Conservation (phyloP, 805 yeast species). For the Danielia reshetovae region DNA sequence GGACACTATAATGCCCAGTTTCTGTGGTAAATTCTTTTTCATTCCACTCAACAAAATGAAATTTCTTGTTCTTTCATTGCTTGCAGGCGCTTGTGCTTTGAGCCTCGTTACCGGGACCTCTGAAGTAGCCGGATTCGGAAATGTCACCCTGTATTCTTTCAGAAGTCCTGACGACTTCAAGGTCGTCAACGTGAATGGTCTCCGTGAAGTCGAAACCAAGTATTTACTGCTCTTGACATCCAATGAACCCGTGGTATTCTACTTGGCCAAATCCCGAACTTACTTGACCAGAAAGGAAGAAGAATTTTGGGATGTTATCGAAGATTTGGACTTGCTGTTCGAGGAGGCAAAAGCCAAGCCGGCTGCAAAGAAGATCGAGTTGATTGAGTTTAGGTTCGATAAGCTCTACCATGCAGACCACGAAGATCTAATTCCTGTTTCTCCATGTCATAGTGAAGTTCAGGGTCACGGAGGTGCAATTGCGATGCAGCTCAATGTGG, state of each 20-base stretch:
- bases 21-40: too few relatives aligned
- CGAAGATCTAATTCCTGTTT: slow-evolving; percentile 6
- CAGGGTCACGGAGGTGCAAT: slow-evolving; percentile 14
- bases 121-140: too few relatives aligned
- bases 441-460: slow-evolving; percentile 15
- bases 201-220: slow-evolving; percentile 2
- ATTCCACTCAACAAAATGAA: too few relatives aligned
- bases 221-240: slow-evolving; percentile 1
- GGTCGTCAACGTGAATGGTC: slow-evolving; percentile 1
- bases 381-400: slow-evolving; percentile 2
- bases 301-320: slow-evolving; percentile 6
- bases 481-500: slow-evolving; percentile 7
- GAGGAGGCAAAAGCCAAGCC: not conserved
- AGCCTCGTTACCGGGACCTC: too few relatives aligned
- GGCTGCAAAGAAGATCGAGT: not conserved
- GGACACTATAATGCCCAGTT: too few relatives aligned
- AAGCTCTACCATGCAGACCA: not conserved
- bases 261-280: slow-evolving; percentile 4
- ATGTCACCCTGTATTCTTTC: too few relatives aligned
- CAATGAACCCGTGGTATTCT: slow-evolving; percentile 4
- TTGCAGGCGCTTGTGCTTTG: too few relatives aligned
- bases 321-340: not conserved
- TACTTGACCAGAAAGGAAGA: slow-evolving; percentile 6
- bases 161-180: too few relatives aligned
- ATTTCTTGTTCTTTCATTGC: too few relatives aligned